A percentile compares a stretch with the other conserved stretches of the same genome.
phyloP scores from a whole-genome alignment of 1,284 basidiomycete genomes.

The Cryptococcus floricola region DNA sequence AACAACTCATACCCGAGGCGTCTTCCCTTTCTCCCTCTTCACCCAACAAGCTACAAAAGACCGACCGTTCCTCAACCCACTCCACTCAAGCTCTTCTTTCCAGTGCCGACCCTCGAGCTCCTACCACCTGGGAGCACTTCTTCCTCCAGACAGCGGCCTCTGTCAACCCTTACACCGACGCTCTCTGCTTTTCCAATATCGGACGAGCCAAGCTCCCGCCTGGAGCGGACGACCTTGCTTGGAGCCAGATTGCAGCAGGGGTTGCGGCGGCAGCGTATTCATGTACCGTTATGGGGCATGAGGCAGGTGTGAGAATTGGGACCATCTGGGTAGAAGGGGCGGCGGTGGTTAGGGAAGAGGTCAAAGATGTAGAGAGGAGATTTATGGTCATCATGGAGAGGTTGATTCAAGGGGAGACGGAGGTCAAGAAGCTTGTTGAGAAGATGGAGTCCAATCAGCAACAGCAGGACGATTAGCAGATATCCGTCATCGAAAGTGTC shows the following conservation, averaged over 20 bases:
- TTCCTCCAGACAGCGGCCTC: conserved; percentile 18
- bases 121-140: conserved; percentile 43
- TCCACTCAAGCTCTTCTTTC: neutral
- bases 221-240: conserved; percentile 27
- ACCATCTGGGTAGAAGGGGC: conserved; percentile 28
- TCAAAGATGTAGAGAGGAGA: conserved; percentile 9
- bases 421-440: neutral
- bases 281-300: conserved; percentile 29
- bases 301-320: conserved; percentile 28
- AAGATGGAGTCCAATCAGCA: too few relatives aligned
- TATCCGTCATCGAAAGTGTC: too few relatives aligned
- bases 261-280: conserved; percentile 16
- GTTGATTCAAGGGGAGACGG: neutral
- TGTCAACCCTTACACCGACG: conserved; percentile 13
- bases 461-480: too few relatives aligned
- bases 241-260: conserved; percentile 29
- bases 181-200: conserved; percentile 37
- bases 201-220: conserved; percentile 24
- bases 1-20: neutral
- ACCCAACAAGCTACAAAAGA: neutral
- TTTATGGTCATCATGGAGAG: conserved; percentile 13
- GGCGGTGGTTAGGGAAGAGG: conserved; percentile 10
- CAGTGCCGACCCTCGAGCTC: conserved; percentile 13
- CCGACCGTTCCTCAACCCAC: too few relatives aligned
- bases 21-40: neutral